phyloP scores from a whole-genome alignment of 2,329 filamentous ascomycete species.

The Clarireedia paspali region DNA sequence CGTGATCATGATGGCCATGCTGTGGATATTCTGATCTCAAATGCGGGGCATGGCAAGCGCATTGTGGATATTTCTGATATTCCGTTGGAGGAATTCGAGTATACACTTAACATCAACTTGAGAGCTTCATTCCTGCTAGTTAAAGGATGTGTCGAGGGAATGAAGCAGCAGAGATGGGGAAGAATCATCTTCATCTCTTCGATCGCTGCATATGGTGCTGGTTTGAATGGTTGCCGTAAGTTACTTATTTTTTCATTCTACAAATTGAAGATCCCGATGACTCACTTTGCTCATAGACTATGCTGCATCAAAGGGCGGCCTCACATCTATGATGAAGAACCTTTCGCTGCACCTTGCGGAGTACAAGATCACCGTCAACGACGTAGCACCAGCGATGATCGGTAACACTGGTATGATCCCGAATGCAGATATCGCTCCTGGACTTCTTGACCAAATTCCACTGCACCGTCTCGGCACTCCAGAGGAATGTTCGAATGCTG shows the following conservation, averaged over 20 bases:
- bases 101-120: slow-evolving; percentile 24
- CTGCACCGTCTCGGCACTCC: slow-evolving; percentile 37
- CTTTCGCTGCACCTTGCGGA: slow-evolving; percentile 34
- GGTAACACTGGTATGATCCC: slow-evolving; percentile 38
- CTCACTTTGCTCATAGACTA: slow-evolving; percentile 15
- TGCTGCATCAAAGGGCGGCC: slow-evolving; percentile 34
- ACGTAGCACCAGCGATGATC: slow-evolving; percentile 40
- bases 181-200: slow-evolving; percentile 21
- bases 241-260: not conserved
- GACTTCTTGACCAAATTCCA: slow-evolving; percentile 31
- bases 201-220: slow-evolving; percentile 20
- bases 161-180: slow-evolving; percentile 34
- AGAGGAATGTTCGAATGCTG: slow-evolving; percentile 39
- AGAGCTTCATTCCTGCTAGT: slow-evolving; percentile 22
- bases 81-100: slow-evolving; percentile 22
- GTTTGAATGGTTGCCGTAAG: slow-evolving; percentile 25
- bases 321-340: slow-evolving; percentile 40
- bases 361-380: slow-evolving; percentile 40
- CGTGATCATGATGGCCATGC: slow-evolving; percentile 41
- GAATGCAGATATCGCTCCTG: slow-evolving; percentile 21
- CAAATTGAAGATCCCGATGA: not conserved
- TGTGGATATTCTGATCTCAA: slow-evolving; percentile 54
- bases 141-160: slow-evolving; percentile 23
- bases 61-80: slow-evolving; percentile 32
- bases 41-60: slow-evolving; percentile 60